Base-by-base conservation (phyloP, 148 eudicot genomes). In the Rhododendron ovatum region DNA sequence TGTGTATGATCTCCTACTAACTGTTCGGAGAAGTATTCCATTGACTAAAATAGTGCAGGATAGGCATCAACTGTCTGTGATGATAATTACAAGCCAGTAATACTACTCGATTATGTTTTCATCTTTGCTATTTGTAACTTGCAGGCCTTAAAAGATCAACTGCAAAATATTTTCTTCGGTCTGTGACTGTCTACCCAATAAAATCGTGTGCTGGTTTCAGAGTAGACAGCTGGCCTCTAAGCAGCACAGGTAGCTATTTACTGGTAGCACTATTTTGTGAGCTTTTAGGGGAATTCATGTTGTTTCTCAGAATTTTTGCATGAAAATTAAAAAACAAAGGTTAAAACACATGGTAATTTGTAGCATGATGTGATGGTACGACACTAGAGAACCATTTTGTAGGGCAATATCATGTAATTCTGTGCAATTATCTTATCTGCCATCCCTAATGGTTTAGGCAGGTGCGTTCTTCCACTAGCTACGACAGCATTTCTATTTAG, bases 191-290 rank as follows among this genome's bases (percentile, higher is more conserved):
- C 77, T 97, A 95, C 87, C 99, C 99, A 81, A 93, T 97, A 84
- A 97, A 97, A 88, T 97, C 99, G 8, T 97, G 99, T 85, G 95
- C 89, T 53, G 99, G 98, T 67, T 96, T 94, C 92, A 90, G 83
- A 74, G 96, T 91, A 86, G 94, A 93, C 37, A 90, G 91, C 83
- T 95, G 99, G 99, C 98, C 98, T 86, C 86, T 97, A 43, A 88
- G 94, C 89, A 89, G 87, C 69, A 94, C 98, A 85, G 99, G 99
- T 95, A 88, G 28, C 47, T 81, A 57, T 86, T 77, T 85, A 33
- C 85, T 41, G 80, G 80, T 61, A 45, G 83, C 82, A 51, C 41
- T 79, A 50, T 41, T 55, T 48, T 43, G 11, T 43, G 47, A 78
- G 30, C 2, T 43, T 45, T 78, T 43, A 11, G 13, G 9, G 22